These are phyloP conservation scores for Auriscalpium orientale DNA, from an alignment of 768 basidiomycete species.

Conservation along the genomic window DNA sequence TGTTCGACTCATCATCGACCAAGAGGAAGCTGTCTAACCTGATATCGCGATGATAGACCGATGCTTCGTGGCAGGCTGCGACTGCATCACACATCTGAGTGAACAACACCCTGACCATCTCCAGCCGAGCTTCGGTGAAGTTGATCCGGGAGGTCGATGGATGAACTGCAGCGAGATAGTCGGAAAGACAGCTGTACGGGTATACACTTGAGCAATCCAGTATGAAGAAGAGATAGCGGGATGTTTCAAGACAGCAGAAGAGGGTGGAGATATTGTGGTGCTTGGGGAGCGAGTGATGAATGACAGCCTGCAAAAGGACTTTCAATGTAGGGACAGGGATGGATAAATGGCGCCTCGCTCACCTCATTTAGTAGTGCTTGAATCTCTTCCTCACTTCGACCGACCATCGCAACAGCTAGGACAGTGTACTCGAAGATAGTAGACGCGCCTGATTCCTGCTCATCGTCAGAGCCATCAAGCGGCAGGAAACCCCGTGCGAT, in stretches of 20 bases:
- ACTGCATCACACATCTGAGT: neutral
- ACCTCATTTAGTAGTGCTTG: neutral
- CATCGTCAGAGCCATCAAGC: too few relatives aligned
- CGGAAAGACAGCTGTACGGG: neutral
- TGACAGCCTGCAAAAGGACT: neutral
- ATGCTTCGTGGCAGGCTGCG: neutral
- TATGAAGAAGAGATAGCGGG: neutral
- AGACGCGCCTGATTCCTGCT: too few relatives aligned
- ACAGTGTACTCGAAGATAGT: too few relatives aligned
- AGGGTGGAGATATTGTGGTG: neutral
- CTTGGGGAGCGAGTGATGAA: neutral
- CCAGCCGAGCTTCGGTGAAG: neutral
- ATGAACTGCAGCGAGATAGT: neutral
- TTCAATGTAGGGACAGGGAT: neutral
- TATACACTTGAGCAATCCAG: neutral
- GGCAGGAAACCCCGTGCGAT: too few relatives aligned
- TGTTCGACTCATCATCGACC: neutral
- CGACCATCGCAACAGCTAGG: too few relatives aligned
- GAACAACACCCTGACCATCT: neutral
- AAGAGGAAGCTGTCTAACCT: neutral
- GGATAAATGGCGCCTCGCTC: neutral
- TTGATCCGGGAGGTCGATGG: neutral
- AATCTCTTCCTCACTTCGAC: neutral
- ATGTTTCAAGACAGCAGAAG: neutral
- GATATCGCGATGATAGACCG: neutral